phyloP scores from a whole-genome alignment of 163 green algal species.

The Volvox carteri region DNA sequence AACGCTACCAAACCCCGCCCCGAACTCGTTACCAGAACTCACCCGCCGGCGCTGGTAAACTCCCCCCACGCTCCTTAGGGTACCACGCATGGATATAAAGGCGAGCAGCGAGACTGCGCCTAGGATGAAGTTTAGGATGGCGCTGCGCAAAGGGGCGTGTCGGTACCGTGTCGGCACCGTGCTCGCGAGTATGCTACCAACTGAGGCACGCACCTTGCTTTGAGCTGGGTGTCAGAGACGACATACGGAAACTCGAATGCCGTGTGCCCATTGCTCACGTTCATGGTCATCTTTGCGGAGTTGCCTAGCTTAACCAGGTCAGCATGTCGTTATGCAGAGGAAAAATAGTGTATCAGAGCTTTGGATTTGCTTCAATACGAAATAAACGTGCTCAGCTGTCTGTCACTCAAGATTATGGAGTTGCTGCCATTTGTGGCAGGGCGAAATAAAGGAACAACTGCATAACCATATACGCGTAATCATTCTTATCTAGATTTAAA shows the following conservation, averaged over 20 bases:
- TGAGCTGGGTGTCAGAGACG: constrained; percentile 37
- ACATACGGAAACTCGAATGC: constrained; percentile 48
- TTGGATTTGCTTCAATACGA: not conserved
- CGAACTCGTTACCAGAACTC: no score
- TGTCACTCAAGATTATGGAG: not conserved
- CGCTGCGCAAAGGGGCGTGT: not conserved
- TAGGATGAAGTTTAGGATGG: constrained; percentile 20
- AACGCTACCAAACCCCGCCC: no score
- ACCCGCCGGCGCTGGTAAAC: constrained; percentile 46
- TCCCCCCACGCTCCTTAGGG: constrained; percentile 36
- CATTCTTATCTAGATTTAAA: no score
- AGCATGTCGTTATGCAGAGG: not conserved
- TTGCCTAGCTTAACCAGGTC: not conserved
- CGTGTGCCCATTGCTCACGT: not conserved
- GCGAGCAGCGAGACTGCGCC: not conserved
- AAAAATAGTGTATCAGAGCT: not conserved
- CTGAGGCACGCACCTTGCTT: not conserved
- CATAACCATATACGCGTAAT: no score
- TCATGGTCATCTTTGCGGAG: not conserved
- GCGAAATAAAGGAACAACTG: no score
- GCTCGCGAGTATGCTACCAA: not conserved
- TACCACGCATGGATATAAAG: constrained; percentile 23
- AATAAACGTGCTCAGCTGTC: not conserved
- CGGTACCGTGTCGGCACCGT: no score
- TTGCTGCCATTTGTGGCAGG: no score